Evolutionary conservation across 2,329 filamentous ascomycete species (phyloP).

Genomic region (Trichoderma sp.): DNA sequence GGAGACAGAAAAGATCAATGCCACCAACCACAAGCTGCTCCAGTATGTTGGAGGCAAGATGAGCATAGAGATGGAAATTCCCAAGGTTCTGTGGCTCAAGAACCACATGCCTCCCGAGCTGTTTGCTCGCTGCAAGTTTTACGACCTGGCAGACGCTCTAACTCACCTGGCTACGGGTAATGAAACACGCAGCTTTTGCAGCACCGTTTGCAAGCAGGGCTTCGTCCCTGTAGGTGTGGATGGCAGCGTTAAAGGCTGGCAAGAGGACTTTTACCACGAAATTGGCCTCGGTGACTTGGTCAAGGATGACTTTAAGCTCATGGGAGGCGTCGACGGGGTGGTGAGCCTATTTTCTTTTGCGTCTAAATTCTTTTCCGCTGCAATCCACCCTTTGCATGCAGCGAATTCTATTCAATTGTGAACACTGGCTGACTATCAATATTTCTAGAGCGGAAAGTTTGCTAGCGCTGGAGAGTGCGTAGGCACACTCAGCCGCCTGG

Average conservation of each 20-base stretch:
- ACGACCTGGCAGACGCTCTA: slow-evolving; percentile 88
- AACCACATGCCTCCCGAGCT: slow-evolving; percentile 94
- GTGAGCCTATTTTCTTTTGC: slow-evolving; percentile 61
- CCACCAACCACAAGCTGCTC: slow-evolving; percentile 86
- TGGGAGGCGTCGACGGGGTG: slow-evolving; percentile 93
- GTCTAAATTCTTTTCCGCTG: slow-evolving; percentile 30
- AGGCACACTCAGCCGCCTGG: slow-evolving; percentile 80
- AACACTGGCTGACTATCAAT: slow-evolving; percentile 13
- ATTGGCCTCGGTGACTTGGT: slow-evolving; percentile 86
- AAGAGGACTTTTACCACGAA: slow-evolving; percentile 85
- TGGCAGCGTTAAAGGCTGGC: slow-evolving; percentile 96
- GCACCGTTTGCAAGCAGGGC: slow-evolving; percentile 95
- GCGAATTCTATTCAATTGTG: background rate
- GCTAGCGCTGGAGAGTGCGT: slow-evolving; percentile 90
- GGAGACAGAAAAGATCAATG: slow-evolving; percentile 92
- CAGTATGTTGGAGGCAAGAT: slow-evolving; percentile 97
- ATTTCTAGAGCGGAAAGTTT: slow-evolving; percentile 84
- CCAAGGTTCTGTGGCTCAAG: slow-evolving; percentile 97
- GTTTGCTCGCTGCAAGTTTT: slow-evolving; percentile 94
- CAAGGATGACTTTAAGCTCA: slow-evolving; percentile 85
- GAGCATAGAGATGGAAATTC: slow-evolving; percentile 99
- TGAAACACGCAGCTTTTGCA: slow-evolving; percentile 92
- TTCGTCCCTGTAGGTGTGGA: slow-evolving; percentile 97
- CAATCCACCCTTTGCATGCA: slow-evolving; percentile 8
- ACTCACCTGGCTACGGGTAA: slow-evolving; percentile 93